Evolutionary conservation across 2,329 filamentous ascomycete genomes (phyloP).

Genomic region (Botrytis elliptica): DNA sequence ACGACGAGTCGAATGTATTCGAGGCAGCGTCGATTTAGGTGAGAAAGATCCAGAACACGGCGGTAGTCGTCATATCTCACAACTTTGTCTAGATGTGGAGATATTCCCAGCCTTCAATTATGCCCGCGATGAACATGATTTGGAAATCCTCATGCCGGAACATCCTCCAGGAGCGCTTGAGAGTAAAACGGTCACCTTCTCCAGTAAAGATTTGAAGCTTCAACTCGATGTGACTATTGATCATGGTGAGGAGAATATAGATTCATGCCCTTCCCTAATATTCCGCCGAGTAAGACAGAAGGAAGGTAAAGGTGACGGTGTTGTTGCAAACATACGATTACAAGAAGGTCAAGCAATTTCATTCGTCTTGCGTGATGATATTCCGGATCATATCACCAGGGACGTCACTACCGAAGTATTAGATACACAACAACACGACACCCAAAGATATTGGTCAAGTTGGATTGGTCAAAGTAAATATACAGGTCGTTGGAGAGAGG

Average conservation of each 20-base stretch:
- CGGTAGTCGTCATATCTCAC: constrained; percentile 10
- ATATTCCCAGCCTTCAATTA: constrained; percentile 74
- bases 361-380: constrained; percentile 65
- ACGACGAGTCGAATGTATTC: constrained; percentile 69
- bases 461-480: constrained; percentile 72
- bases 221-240: constrained; percentile 69
- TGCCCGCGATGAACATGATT: constrained; percentile 60
- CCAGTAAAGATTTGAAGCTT: constrained; percentile 56
- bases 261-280: constrained; percentile 51
- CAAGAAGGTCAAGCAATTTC: constrained; percentile 67
- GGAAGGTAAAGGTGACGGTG: constrained; percentile 59
- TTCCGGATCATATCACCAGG: constrained; percentile 55
- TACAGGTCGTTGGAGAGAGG: constrained; percentile 69
- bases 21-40: constrained; percentile 63
- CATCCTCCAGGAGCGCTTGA: constrained; percentile 43
- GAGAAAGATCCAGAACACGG: constrained; percentile 13
- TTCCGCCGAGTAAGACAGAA: constrained; percentile 55
- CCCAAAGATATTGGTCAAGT: constrained; percentile 69
- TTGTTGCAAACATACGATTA: constrained; percentile 59
- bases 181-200: constrained; percentile 64
- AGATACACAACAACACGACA: constrained; percentile 64
- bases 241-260: constrained; percentile 49
- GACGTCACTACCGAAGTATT: constrained; percentile 59
- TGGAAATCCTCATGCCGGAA: constrained; percentile 51
- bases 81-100: constrained; percentile 54